Evolutionary conservation across 192 early-diverging fungal genomes (phyloP), one percentile per base, ranked within the genome.

Genomic region (Coemansia sp.): DNA sequence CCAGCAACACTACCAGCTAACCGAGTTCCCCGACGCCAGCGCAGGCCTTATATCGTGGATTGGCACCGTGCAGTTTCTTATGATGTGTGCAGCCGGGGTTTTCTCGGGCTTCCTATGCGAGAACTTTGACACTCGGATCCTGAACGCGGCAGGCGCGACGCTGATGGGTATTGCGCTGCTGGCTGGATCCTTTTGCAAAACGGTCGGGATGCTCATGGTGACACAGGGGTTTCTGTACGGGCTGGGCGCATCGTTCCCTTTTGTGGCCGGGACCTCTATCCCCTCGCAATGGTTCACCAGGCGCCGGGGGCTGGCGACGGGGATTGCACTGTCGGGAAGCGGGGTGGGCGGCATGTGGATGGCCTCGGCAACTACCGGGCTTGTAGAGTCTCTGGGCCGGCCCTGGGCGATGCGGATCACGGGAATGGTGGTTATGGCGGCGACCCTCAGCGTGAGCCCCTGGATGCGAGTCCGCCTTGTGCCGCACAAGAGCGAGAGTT

Each of bases 401-500:
- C 64, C 64, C n/a, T 80, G 78, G 78, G 63, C 78, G 3, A 63
- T 80, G 60, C 70, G 78, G 13, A 58, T 80, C 14, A 69, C 70
- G 13, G 78, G 76, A 0, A 63, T 78, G 16, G 47, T 78, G 1
- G 25, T 64, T 6, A 61, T 60, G 53, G 34, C 44, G 5, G 71
- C 59, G 4, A 56, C 77, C 9, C 50, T 77, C 14, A 52, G 61
- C 4, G 57, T 73, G 36, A 74, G 67, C 35, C 60, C 65, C 3
- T 64, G 56, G 60, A 64, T 80, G 64, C 65, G 64, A 0, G 64
- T 75, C 18, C 51, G 72, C 10, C 41, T 64, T 20, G 64, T 67
- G 18, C 65, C 72, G 0, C 51, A 41, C 53, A 30, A 41, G 13
- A 56, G 41, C 44, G 72, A 75, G 40, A 37, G 41, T 17, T 51